phyloP scores from a whole-genome alignment of 495 filamentous ascomycete species.

The Penicillium subrubescens region DNA sequence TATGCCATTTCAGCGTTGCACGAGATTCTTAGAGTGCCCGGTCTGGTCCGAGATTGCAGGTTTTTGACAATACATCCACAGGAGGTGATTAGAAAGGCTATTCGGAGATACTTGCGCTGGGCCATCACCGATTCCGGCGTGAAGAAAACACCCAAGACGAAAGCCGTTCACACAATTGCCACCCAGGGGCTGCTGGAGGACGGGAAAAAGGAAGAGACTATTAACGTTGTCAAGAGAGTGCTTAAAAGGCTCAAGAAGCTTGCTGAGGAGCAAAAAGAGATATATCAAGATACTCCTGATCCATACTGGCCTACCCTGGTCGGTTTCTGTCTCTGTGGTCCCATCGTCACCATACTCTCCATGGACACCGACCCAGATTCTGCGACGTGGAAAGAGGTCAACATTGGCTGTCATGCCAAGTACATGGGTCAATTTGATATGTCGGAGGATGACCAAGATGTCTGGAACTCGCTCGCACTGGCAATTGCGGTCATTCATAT shows the following conservation, averaged over 20 bases:
- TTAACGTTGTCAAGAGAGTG: slow-evolving; percentile 32
- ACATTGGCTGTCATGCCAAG: slow-evolving; percentile 18
- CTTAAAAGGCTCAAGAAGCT: slow-evolving; percentile 35
- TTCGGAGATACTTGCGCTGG: slow-evolving; percentile 47
- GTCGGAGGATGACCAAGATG: slow-evolving; percentile 41
- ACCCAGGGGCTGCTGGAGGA: slow-evolving; percentile 16
- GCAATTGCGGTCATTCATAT: slow-evolving; percentile 44
- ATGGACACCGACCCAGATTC: slow-evolving; percentile 34
- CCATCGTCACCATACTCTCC: slow-evolving; percentile 46
- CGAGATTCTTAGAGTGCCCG: slow-evolving; percentile 40
- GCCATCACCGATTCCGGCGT: slow-evolving; percentile 41
- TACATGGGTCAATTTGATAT: slow-evolving; percentile 46
- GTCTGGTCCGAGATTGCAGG: slow-evolving; percentile 43
- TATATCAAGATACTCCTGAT: not conserved
- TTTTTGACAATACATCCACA: slow-evolving; percentile 31
- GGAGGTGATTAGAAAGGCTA: slow-evolving; percentile 31
- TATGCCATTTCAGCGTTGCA: slow-evolving; percentile 43
- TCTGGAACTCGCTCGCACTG: slow-evolving; percentile 51
- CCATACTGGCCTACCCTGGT: slow-evolving; percentile 32
- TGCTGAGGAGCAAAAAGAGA: slow-evolving; percentile 25
- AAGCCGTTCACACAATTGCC: slow-evolving; percentile 40
- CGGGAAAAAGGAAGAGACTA: slow-evolving; percentile 27
- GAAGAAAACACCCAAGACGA: slow-evolving; percentile 15
- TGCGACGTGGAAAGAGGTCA: slow-evolving; percentile 6
- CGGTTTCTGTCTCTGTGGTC: slow-evolving; percentile 44